These are phyloP conservation scores for Hypoxylon fragiforme DNA, from an alignment of 495 filamentous ascomycete genomes.

Conservation along the genomic window DNA sequence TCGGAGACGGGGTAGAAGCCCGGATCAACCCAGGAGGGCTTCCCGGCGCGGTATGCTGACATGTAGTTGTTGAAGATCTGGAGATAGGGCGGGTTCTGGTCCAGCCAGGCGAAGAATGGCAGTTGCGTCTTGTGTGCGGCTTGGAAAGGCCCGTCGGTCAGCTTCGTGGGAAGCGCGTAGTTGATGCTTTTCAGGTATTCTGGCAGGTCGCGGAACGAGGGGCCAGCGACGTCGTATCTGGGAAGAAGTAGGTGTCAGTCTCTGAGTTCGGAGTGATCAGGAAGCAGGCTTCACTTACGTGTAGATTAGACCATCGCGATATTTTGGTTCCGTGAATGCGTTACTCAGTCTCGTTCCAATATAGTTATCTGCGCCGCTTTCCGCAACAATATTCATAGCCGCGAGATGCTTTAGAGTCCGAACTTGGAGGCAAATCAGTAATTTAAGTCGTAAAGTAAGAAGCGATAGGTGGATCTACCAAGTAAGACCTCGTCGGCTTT, in stretches of 20 bases:
- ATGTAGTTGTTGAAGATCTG: constrained; percentile 56
- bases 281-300: constrained; percentile 33
- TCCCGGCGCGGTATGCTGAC: constrained; percentile 52
- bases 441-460: background rate
- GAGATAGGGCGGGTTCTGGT: constrained; percentile 26
- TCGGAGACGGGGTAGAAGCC: constrained; percentile 54
- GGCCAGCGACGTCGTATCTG: constrained; percentile 21
- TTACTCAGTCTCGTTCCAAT: constrained; percentile 47
- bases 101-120: constrained; percentile 36
- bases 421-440: background rate
- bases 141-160: constrained; percentile 37
- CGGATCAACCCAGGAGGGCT: constrained; percentile 55
- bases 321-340: constrained; percentile 40
- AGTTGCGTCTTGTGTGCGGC: constrained; percentile 36
- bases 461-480: constrained; percentile 1
- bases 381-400: constrained; percentile 52
- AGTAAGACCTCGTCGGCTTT: constrained; percentile 36
- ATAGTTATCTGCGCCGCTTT: constrained; percentile 52
- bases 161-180: constrained; percentile 29
- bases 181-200: constrained; percentile 33
- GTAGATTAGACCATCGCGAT: constrained; percentile 34
- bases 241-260: constrained; percentile 4
- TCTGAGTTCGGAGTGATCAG: background rate
- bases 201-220: constrained; percentile 19
- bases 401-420: constrained; percentile 50